Evolutionary conservation across 371 early-diverging fungal species (phyloP).

Genomic region (Mortierella sp.): DNA sequence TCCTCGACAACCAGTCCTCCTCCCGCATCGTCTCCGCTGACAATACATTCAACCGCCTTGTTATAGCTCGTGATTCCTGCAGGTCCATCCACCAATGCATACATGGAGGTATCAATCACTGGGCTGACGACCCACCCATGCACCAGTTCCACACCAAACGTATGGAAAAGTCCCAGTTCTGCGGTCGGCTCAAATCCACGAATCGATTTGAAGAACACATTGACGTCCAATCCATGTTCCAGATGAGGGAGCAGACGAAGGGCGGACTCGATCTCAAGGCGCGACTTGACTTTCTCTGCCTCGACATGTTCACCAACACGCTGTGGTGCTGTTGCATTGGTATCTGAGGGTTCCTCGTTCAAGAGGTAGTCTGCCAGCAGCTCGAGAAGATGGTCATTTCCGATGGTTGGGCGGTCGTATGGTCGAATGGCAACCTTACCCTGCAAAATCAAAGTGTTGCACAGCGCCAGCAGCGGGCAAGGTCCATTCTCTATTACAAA

Average conservation of each 20-base stretch:
- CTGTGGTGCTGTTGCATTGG: slow-evolving; percentile 8
- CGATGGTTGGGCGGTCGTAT: slow-evolving; percentile 69
- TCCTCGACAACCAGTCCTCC: slow-evolving; percentile 59
- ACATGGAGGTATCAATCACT: slow-evolving; percentile 71
- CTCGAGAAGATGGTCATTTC: slow-evolving; percentile 78
- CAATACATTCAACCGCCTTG: slow-evolving; percentile 82
- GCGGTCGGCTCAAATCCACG: slow-evolving; percentile 85
- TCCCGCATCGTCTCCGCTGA: slow-evolving; percentile 72
- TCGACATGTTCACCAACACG: slow-evolving; percentile 33
- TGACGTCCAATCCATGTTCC: slow-evolving; percentile 82
- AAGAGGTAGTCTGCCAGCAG: slow-evolving; percentile 83
- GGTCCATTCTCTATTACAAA: slow-evolving; percentile 83
- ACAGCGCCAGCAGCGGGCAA: slow-evolving; percentile 90
- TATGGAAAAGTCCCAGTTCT: slow-evolving; percentile 80
- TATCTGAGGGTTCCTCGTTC: slow-evolving; percentile 31
- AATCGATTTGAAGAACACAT: slow-evolving; percentile 83
- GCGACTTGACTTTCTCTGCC: slow-evolving; percentile 30
- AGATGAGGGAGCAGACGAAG: slow-evolving; percentile 66
- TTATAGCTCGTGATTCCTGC: slow-evolving; percentile 77
- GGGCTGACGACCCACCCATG: slow-evolving; percentile 95
- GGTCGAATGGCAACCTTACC: slow-evolving; percentile 77
- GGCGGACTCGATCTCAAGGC: slow-evolving; percentile 57
- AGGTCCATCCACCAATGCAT: slow-evolving; percentile 65
- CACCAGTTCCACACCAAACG: slow-evolving; percentile 83
- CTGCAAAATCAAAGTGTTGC: slow-evolving; percentile 86